Evolutionary conservation across 148 eudicot genomes (phyloP).

Genomic region (Selenicereus undatus): DNA sequence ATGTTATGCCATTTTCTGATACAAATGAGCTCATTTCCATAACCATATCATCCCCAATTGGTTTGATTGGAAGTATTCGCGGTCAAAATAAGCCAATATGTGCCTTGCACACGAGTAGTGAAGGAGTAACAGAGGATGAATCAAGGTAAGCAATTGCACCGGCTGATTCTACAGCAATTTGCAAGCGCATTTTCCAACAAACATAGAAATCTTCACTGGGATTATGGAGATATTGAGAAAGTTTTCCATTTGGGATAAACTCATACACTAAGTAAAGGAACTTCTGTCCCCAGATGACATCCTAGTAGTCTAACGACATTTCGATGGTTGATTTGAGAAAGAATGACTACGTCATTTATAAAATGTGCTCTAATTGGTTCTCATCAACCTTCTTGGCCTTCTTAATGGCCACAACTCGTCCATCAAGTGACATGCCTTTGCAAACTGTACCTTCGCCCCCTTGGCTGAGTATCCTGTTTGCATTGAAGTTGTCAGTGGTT

Average conservation of each 20-base stretch:
- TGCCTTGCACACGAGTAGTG: no score
- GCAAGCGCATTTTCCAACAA: no score
- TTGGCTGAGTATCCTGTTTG: no score
- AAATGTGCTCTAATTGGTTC: constrained; percentile 24
- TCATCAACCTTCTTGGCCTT: constrained; percentile 22
- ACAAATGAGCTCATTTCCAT: no score
- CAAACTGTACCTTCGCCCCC: constrained; percentile 8
- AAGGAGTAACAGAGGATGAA: no score
- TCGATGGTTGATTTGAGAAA: constrained; percentile 28
- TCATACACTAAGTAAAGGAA: constrained; percentile 24
- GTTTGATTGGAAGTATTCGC: no score
- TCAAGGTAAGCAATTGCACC: neutral
- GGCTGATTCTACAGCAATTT: neutral
- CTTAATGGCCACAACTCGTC: constrained; percentile 25
- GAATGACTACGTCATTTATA: constrained; percentile 23
- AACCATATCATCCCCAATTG: no score
- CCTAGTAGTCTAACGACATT: constrained; percentile 15
- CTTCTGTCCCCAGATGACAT: constrained; percentile 25
- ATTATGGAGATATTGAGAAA: constrained; percentile 3
- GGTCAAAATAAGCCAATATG: no score
- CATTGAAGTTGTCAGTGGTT: no score
- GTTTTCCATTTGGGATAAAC: constrained; percentile 20
- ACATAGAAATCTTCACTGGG: no score
- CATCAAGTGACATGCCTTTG: constrained; percentile 23
- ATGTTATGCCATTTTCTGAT: no score